Percentiles rank a stretch among this genome's conserved stretches.
Evolutionary conservation across 352 stramenopile species (phyloP).

Genomic region (Blastocystis sp.): DNA sequence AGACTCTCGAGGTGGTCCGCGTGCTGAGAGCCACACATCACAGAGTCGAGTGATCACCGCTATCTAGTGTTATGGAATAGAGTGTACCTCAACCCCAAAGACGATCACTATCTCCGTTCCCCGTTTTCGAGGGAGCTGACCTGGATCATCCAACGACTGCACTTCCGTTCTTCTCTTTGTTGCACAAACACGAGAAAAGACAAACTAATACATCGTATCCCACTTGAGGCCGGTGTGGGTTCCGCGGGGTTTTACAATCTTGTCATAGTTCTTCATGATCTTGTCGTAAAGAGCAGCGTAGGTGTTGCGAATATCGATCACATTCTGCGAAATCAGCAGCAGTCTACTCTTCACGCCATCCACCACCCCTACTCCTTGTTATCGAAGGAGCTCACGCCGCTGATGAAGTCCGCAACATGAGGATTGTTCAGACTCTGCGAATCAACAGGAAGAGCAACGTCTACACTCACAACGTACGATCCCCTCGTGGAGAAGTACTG

Average conservation of each 20-base stretch:
- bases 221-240: constrained; percentile 45
- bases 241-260: constrained; percentile 53
- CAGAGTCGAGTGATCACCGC: background rate
- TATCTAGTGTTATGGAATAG: background rate
- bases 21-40: background rate
- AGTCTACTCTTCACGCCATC: constrained; percentile 19
- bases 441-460: background rate
- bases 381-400: constrained; percentile 13
- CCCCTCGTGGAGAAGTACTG: constrained; percentile 44
- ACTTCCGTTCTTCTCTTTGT: background rate
- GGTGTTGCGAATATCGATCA: constrained; percentile 66
- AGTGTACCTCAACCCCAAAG: constrained; percentile 17
- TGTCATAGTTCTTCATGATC: constrained; percentile 70
- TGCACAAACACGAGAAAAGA: constrained; percentile 23
- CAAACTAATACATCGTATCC: constrained; percentile 64
- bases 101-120: constrained; percentile 36
- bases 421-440: constrained; percentile 46
- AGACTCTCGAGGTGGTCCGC: constrained; percentile 30
- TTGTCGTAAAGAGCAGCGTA: constrained; percentile 58
- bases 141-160: background rate
- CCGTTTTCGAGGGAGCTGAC: constrained; percentile 6
- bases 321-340: constrained; percentile 48
- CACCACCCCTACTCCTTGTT: constrained; percentile 39
- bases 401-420: constrained; percentile 57
- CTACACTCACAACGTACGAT: constrained; percentile 43